Evolutionary conservation across 2,329 filamentous ascomycete species (phyloP).

Genomic region (Colletotrichum destructivum): DNA sequence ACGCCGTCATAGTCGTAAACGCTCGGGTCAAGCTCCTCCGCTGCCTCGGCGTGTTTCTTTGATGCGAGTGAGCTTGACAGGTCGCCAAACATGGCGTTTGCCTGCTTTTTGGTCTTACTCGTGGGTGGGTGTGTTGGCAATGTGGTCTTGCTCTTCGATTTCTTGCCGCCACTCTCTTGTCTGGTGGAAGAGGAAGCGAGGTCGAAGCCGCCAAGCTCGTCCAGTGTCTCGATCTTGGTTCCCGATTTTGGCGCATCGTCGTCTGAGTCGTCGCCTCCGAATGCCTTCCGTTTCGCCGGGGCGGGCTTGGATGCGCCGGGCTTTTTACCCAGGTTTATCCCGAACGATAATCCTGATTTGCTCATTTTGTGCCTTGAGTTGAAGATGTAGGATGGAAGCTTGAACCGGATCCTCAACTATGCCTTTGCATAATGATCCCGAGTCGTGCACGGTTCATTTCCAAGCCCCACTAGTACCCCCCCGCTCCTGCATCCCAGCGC

Average conservation of each 20-base stretch:
- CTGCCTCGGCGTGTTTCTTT: slow-evolving; percentile 75
- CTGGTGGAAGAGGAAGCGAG: slow-evolving; percentile 49
- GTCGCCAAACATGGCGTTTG: slow-evolving; percentile 71
- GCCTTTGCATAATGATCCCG: neutral
- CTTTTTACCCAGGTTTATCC: slow-evolving; percentile 75
- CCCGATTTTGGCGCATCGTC: slow-evolving; percentile 58
- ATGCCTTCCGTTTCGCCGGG: slow-evolving; percentile 68
- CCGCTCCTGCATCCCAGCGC: slow-evolving; percentile 1
- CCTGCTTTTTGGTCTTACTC: slow-evolving; percentile 58
- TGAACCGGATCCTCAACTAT: neutral
- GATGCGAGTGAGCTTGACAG: slow-evolving; percentile 76
- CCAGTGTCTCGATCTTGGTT: slow-evolving; percentile 69
- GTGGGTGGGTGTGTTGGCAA: slow-evolving; percentile 58
- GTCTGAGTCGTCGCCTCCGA: slow-evolving; percentile 73
- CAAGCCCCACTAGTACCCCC: slow-evolving; percentile 1
- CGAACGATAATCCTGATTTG: slow-evolving; percentile 66
- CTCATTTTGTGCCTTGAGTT: slow-evolving; percentile 54
- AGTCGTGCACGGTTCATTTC: slow-evolving; percentile 22
- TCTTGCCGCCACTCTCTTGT: slow-evolving; percentile 47
- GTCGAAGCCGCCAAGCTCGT: slow-evolving; percentile 69
- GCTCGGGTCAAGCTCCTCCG: slow-evolving; percentile 77
- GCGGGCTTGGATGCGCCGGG: slow-evolving; percentile 63
- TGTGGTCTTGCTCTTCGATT: slow-evolving; percentile 53
- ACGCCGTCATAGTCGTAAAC: slow-evolving; percentile 91
- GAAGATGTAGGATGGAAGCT: slow-evolving; percentile 2